These are phyloP conservation scores for Guillardia theta DNA, from an alignment of 78 protist genomes.

Conservation along the genomic window DNA sequence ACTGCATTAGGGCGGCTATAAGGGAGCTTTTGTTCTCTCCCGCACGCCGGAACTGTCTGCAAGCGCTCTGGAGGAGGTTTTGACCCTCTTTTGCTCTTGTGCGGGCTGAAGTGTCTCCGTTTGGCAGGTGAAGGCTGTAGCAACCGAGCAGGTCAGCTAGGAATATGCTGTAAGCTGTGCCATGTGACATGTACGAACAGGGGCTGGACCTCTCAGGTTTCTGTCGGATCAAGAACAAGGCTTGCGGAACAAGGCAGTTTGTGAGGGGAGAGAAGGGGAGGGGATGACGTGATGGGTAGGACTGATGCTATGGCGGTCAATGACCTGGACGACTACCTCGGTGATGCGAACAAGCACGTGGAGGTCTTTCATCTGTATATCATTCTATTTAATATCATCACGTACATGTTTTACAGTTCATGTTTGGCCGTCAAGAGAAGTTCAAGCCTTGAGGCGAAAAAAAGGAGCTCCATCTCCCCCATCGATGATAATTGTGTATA, in stretches of 20 bases:
- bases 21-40: neutral
- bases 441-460: neutral
- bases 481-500: no score
- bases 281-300: no score
- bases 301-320: neutral
- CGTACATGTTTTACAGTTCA: neutral
- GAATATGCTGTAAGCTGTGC: no score
- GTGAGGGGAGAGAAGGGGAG: no score
- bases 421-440: neutral
- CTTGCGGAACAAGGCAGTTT: no score
- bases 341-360: neutral
- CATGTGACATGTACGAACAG: no score
- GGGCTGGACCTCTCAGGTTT: neutral
- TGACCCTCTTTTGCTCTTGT: no score
- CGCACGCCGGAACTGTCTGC: neutral
- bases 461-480: neutral
- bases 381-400: neutral
- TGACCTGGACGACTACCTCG: neutral
- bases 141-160: no score
- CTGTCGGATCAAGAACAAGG: slow-evolving; percentile 1
- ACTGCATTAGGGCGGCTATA: neutral
- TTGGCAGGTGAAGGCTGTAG: no score
- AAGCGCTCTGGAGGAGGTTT: neutral
- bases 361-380: neutral
- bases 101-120: no score